Conservation (phyloP, 306 rosid genomes). For the Vigna trinervia region DNA sequence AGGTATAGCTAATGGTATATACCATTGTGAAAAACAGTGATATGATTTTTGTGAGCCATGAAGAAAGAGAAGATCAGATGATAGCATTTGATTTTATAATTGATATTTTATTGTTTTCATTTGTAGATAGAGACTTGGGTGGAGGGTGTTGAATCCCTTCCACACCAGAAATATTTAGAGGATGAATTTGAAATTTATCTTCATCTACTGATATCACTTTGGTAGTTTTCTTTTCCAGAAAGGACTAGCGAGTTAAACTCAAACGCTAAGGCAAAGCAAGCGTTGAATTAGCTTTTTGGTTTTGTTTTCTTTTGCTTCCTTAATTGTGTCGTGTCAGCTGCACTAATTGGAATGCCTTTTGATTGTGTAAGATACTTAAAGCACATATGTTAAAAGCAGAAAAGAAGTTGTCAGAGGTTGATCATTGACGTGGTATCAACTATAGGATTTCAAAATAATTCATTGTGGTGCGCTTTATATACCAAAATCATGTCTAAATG, state of each 20-base stretch:
- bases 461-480: slow-evolving; percentile 9
- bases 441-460: slow-evolving; percentile 21
- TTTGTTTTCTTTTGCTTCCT: neutral
- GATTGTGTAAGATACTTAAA: slow-evolving; percentile 28
- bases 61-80: slow-evolving; percentile 1
- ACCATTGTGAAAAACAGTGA: slow-evolving; percentile 38
- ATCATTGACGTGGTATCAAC: slow-evolving; percentile 45
- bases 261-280: neutral
- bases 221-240: neutral
- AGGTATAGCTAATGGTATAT: slow-evolving; percentile 33
- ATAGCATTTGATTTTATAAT: slow-evolving; percentile 20
- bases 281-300: slow-evolving; percentile 20
- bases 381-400: slow-evolving; percentile 26
- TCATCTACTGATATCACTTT: slow-evolving; percentile 17
- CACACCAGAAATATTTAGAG: slow-evolving; percentile 1
- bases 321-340: slow-evolving; percentile 4
- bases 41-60: slow-evolving; percentile 6
- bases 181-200: neutral
- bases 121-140: slow-evolving; percentile 30
- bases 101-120: neutral
- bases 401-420: slow-evolving; percentile 39
- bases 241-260: neutral
- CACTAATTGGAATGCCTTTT: slow-evolving; percentile 35
- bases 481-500: slow-evolving; percentile 31
- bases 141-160: slow-evolving; percentile 17